Base-by-base conservation (phyloP, 805 yeast genomes). In the Metschnikowia arizonensis region DNA sequence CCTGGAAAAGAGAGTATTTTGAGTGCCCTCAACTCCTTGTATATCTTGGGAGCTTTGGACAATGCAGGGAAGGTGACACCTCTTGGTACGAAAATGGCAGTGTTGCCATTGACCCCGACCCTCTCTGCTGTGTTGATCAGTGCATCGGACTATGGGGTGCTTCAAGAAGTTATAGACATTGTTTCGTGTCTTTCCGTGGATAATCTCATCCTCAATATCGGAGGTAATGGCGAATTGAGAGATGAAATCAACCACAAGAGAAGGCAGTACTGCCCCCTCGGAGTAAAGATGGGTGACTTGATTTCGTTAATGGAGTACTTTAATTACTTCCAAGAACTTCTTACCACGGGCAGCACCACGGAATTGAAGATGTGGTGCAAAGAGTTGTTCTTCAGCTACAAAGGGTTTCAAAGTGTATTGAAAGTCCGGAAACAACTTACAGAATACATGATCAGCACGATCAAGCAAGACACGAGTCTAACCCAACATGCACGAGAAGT, bases 181-280 rank as follows among this genome's bases (percentile, higher is more conserved):
- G 95, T 87, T 2, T 81, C 98, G 0, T 91, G 98, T 65, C 73
- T 93, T 19, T 88, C 96, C 12, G 97, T 93, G 5, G 97, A 91
- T 54, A 93, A 91, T 59, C 72, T 93, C 57, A 64, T 93, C 21
- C 59, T 87, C 55, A 88, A 85, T 50, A 95, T 97, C 1, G 63
- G 64, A 7, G 61, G 69, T 5, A 74, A 82, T 40, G 82, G 85
- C 1, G 96, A 89, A 44, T 68, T 73, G 43, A 73, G 98, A 50
- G 97, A 93, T 56, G 96, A 85, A 48, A 78, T 91, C 17, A 88
- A 87, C 64, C 88, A 81, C 58, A 78, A 75, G 53, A 74, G 97
- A 55, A 71, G 82, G 40, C 82, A 79, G 45, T 67, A 79, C 44
- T 84, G 93, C 59, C 81, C 82, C 1, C 66, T 82, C 42, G 95